Conservation (phyloP, 2,329 filamentous ascomycete genomes). For the Penicillium sp. region DNA sequence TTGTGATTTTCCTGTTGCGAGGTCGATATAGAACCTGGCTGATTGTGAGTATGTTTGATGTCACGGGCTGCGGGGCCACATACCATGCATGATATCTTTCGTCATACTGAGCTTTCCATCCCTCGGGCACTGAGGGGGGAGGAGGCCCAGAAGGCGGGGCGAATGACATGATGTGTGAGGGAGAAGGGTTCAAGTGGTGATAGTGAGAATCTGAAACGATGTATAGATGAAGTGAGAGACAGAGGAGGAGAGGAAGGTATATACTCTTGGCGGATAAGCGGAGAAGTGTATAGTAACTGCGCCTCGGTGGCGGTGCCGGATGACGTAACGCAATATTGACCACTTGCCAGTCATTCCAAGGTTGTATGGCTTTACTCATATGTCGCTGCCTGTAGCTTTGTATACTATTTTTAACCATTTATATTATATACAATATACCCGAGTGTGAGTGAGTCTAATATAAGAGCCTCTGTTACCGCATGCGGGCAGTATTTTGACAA, state of each 20-base stretch:
- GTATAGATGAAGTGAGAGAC: not conserved
- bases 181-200: not conserved
- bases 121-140: constrained; percentile 67
- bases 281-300: constrained; percentile 1
- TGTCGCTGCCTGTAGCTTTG: no score
- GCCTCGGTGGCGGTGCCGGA: constrained; percentile 23
- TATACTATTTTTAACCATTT: no score
- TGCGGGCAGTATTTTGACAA: no score
- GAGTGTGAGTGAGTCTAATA: no score
- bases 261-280: constrained; percentile 6
- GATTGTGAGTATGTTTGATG: not conserved
- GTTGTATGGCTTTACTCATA: no score
- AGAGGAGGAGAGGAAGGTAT: not conserved
- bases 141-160: constrained; percentile 54
- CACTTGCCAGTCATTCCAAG: no score
- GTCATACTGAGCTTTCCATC: constrained; percentile 86
- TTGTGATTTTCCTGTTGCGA: constrained; percentile 83
- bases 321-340: not conserved
- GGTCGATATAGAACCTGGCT: constrained; percentile 84
- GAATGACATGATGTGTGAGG: constrained; percentile 36
- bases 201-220: not conserved
- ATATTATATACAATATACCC: no score
- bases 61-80: not conserved
- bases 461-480: no score
- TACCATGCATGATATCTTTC: constrained; percentile 85